Evolutionary conservation across 202 grass and related monocot genomes (phyloP), one percentile per base, ranked within the genome.

Genomic region (Alloteropsis angusta): DNA sequence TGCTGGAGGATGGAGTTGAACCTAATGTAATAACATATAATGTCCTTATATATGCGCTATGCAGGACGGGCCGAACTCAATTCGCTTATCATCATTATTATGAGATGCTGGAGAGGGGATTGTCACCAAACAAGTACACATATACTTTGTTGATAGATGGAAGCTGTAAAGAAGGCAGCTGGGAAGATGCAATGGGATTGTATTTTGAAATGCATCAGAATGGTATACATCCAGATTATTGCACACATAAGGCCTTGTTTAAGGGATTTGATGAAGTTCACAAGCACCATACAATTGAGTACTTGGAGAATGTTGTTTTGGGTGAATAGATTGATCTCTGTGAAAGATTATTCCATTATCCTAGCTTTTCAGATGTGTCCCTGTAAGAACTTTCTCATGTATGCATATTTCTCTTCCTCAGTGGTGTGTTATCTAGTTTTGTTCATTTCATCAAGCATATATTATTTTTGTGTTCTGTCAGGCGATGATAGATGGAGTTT

Each of bases 21-120:
- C 93, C 93, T 65, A 97, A 87, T 76, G 90, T 89, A 78, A 82
- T 97, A 65, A 97, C 90, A 73, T 93, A 93, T 72, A 93, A 97
- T 82, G 86, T 90, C 56, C 82, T 97, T 37, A 97, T 97, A 82
- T 73, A 97, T 87, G 90, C 86, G 41, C 70, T 87, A 68, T 91
- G 93, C 69, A 91, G 84, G 78, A 93, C 75, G 35, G 63, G 75
- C 26, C 91, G 72, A 53, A 74, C 83, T 68, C 79, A 75, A 25
- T 85, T 93, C 72, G 93, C 93, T 52, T 90, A 91, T 86, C 65
- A 76, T 57, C 66, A 88, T 78, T 97, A 89, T 72, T 28, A 77
- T 54, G 65, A 91, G 78, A 97, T 97, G 90, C 69, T 90, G 66
- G 81, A 85, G 68, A 85, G 84, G 62, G 88, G 90, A 76, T 79